Base-by-base conservation (phyloP, 2,329 filamentous ascomycete genomes). In the Diaporthe humulicola region DNA sequence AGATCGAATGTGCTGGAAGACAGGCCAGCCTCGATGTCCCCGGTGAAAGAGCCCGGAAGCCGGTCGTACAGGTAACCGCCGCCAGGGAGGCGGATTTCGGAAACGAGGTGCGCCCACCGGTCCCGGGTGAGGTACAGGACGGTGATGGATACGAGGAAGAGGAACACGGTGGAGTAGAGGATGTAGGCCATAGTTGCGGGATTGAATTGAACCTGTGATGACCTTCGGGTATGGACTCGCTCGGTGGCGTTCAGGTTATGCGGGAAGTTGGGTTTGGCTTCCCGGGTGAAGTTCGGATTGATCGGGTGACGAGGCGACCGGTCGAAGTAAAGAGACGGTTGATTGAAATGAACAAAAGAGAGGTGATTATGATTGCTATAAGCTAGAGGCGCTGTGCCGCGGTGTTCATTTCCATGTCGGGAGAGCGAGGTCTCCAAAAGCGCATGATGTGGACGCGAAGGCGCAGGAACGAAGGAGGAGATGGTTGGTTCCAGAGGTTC, bases 21-120 rank as follows among this genome's bases (percentile, higher is more conserved):
- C 38, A 99, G 90, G 28, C 97, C 97, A 22, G 94, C 93, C 84
- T 98, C 96, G 74, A 97, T 93, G 85, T 99, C 97, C 78, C 90
- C 92, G 57, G 92, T 88, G 86, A 98, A 99, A 67, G 90, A 92
- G 22, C 88, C 88, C 0, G 95, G 94, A 1, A 98, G 90, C 42
- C 91, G 93, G 70, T 92, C 89, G 87, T 98, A 98, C 79, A 95
- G 85, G 82, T 93, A 92, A 76, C 89, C 85, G 77, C 88, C 83
- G 79, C 88, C 85, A 70, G 88, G 88, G 74, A 86, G 77, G 80
- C 87, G 88, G 69, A 89, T 88, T 17, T 76, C 74, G 40, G 76
- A 73, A 61, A 98, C 84, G 78, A 90, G 87, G 73, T 90, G 92
- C 58, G 93, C 85, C 97, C 97, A 98, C 85, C 88, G 88, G 73